Percentiles rank a stretch among this genome's conserved stretches.
These are phyloP conservation scores for Aegilops tauschii DNA, from an alignment of 176 grass and related monocot genomes.

Conservation along the genomic window DNA sequence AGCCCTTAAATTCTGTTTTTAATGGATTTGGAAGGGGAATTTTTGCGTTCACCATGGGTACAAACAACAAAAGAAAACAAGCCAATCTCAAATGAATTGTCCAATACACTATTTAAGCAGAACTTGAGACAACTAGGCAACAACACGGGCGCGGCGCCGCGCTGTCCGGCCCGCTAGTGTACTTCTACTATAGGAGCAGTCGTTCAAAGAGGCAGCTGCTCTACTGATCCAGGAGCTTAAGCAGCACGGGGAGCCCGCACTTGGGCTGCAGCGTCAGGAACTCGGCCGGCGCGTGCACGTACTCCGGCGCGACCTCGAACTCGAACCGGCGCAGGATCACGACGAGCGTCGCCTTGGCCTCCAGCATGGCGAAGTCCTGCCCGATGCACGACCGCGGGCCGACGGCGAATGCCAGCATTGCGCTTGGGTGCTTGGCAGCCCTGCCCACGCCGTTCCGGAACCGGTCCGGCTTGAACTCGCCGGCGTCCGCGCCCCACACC, in stretches of 20 bases:
- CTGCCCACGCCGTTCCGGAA: slow-evolving; percentile 39
- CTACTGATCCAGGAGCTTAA: slow-evolving; percentile 36
- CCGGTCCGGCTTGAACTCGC: slow-evolving; percentile 50
- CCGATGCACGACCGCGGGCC: slow-evolving; percentile 56
- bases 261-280: slow-evolving; percentile 30
- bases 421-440: slow-evolving; percentile 37
- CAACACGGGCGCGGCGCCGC: no score
- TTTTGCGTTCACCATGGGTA: no score
- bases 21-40: no score
- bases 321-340: slow-evolving; percentile 44
- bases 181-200: neutral
- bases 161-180: no score
- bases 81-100: no score
- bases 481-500: slow-evolving; percentile 42
- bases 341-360: slow-evolving; percentile 35
- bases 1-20: no score
- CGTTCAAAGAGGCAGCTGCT: neutral
- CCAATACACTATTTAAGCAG: no score
- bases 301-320: slow-evolving; percentile 47
- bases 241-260: slow-evolving; percentile 35
- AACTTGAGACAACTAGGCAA: no score
- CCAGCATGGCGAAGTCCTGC: slow-evolving; percentile 60
- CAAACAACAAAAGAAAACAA: no score
- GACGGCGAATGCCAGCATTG: slow-evolving; percentile 42
- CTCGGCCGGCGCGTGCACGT: slow-evolving; percentile 51